Conservation (phyloP, 2,329 filamentous ascomycete species). For the Ploettnerulaceae sp. region DNA sequence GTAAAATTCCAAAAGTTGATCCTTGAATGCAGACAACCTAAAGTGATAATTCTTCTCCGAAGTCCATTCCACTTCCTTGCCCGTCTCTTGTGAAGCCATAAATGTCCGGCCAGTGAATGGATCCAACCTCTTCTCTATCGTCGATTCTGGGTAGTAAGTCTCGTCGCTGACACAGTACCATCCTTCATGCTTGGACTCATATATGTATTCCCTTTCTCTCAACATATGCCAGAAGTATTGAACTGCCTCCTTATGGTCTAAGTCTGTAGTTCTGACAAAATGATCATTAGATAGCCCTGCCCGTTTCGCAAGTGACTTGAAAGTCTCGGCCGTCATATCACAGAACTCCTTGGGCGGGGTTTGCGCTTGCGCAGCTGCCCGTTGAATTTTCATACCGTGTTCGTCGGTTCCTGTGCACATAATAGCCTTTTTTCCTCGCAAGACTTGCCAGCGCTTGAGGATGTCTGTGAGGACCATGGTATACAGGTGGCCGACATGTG, state of each 20-base stretch:
- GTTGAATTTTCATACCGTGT: slow-evolving; percentile 96
- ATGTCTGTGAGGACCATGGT: slow-evolving; percentile 88
- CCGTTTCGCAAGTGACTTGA: slow-evolving; percentile 66
- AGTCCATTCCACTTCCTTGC: slow-evolving; percentile 90
- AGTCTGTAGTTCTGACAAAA: slow-evolving; percentile 90
- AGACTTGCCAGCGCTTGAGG: slow-evolving; percentile 81
- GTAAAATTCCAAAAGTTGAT: slow-evolving; percentile 78
- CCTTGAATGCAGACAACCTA: slow-evolving; percentile 74
- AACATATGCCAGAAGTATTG: slow-evolving; percentile 85
- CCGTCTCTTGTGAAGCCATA: slow-evolving; percentile 80
- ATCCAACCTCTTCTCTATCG: slow-evolving; percentile 69
- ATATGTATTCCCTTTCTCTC: slow-evolving; percentile 70
- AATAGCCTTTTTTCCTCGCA: slow-evolving; percentile 66
- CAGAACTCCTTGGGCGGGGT: slow-evolving; percentile 80
- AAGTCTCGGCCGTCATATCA: slow-evolving; percentile 75
- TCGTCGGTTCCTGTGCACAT: slow-evolving; percentile 93
- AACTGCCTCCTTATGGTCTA: slow-evolving; percentile 76
- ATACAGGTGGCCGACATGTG: slow-evolving; percentile 92
- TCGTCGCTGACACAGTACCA: slow-evolving; percentile 98
- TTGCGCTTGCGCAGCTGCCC: slow-evolving; percentile 67
- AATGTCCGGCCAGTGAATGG: slow-evolving; percentile 77
- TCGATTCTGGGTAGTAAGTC: slow-evolving; percentile 81
- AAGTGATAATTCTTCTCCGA: slow-evolving; percentile 96
- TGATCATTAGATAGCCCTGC: slow-evolving; percentile 72
- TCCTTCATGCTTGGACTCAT: slow-evolving; percentile 79